Percentiles rank a stretch among this genome's conserved stretches.
Evolutionary conservation across 371 early-diverging fungal species (phyloP).

Genomic region (Sporodiniella umbellata): DNA sequence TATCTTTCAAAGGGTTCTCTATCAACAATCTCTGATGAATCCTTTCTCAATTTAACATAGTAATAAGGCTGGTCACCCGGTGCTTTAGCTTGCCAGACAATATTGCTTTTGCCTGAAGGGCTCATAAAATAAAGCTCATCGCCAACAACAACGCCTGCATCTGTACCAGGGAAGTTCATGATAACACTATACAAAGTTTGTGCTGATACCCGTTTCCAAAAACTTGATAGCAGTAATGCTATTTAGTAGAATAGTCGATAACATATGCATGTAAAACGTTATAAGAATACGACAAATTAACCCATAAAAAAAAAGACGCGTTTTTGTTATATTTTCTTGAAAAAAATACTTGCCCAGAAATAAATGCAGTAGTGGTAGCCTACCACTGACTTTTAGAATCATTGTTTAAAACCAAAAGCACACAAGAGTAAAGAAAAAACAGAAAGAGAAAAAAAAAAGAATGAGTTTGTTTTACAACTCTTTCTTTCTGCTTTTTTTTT

Average conservation of each 20-base stretch:
- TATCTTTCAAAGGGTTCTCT: constrained; percentile 12
- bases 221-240: constrained; percentile 2
- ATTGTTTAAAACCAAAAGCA: too few species aligned
- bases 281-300: too few species aligned
- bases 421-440: not conserved
- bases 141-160: constrained; percentile 8
- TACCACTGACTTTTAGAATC: too few species aligned
- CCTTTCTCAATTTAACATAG: constrained; percentile 13
- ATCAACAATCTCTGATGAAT: constrained; percentile 4
- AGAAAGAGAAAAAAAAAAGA: not conserved
- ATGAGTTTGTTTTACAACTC: not conserved
- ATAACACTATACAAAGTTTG: constrained; percentile 14
- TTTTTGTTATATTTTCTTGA: too few species aligned
- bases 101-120: constrained; percentile 2
- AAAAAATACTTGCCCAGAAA: too few species aligned
- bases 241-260: not conserved
- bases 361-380: not conserved
- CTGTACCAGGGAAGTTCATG: constrained; percentile 1
- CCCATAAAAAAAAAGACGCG: too few species aligned
- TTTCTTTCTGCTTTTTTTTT: not conserved
- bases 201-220: not conserved
- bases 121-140: constrained; percentile 1
- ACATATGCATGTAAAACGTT: not conserved
- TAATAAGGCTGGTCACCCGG: constrained; percentile 5
- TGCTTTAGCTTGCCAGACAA: constrained; percentile 17